A percentile compares a stretch with the other conserved stretches of the same genome.
These are phyloP conservation scores for Chlorophyllum brunneum DNA, from an alignment of 768 basidiomycete species.

Conservation along the genomic window DNA sequence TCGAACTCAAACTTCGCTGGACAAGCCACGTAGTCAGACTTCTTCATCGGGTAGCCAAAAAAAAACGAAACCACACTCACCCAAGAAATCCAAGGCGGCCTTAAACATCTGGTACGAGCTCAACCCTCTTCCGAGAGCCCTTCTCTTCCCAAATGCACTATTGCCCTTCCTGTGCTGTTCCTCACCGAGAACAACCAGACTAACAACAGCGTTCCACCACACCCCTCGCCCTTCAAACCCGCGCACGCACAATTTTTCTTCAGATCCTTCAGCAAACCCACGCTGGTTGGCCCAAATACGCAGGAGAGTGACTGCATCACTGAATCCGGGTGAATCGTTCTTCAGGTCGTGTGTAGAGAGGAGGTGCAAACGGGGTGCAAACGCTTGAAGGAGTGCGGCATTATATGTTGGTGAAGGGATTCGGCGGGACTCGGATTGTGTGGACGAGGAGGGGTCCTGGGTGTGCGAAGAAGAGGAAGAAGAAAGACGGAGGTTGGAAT, in stretches of 20 bases:
- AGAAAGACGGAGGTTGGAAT: conserved; percentile 49
- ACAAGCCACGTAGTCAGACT: not conserved
- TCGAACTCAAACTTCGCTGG: conserved; percentile 71
- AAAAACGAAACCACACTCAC: conserved; percentile 37
- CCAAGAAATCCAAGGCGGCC: conserved; percentile 78
- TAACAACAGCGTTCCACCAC: conserved; percentile 67
- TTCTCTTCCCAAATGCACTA: conserved; percentile 34
- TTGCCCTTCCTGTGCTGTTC: conserved; percentile 32
- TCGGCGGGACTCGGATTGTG: conserved; percentile 21
- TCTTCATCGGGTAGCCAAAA: not conserved
- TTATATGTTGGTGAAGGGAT: conserved; percentile 79
- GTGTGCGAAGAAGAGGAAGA: conserved; percentile 15
- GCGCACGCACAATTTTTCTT: conserved; percentile 44
- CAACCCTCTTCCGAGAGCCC: conserved; percentile 71
- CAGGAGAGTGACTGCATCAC: conserved; percentile 72
- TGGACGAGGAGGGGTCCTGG: conserved; percentile 14
- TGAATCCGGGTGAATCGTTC: conserved; percentile 58
- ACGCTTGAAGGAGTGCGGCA: conserved; percentile 55
- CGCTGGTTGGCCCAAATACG: conserved; percentile 90
- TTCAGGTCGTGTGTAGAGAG: conserved; percentile 50
- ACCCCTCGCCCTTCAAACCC: conserved; percentile 69
- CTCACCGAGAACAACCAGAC: conserved; percentile 63
- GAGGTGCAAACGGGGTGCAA: conserved; percentile 47
- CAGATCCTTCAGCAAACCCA: conserved; percentile 60
- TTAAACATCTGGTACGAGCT: conserved; percentile 91